Evolutionary conservation across 768 basidiomycete genomes (phyloP), one percentile per base, ranked within the genome.

Genomic region (Xerocomellus intermedius): DNA sequence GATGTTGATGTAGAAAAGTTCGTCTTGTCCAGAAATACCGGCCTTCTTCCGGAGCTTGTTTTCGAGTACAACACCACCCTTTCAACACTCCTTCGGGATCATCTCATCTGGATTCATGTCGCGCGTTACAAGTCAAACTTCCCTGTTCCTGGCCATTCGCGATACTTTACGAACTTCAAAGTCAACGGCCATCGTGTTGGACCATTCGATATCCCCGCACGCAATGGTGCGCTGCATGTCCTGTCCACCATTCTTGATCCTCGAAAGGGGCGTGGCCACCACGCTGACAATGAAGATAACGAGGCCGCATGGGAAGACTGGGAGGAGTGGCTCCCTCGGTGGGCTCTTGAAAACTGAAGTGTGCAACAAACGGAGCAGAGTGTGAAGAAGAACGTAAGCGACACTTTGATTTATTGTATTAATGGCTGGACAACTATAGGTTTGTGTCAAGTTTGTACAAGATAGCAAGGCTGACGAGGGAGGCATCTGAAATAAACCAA

Each of bases 281-380:
- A n/a, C 12, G 21, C 14, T 3, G 26, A 19, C 16, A 17, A 22
- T 35, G 32, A 43, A 49, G 32, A 26, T 4, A 26, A 32, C 21
- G 19, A 41, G 8, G 21, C 42, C 16, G 28, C 43, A 17, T 59
- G 58, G 58, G 58, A 60, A 24, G 43, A 49, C 8, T 59, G 58
- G 58, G 58, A 59, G 26, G 52, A 46, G 8, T 59, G 58, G 58
- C 52, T 59, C 26, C 58, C 58, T 16, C 58, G 38, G 35, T 59
- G 58, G 58, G 58, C 58, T 36, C 36, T 39, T 42, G 54, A 60
- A 26, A 22, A 60, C 32, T 61, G 37, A 61, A 33, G 13, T 3
- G 28, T 7, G 45, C 8, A n/a, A 22, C 0, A 9, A 14, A 9
- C 21, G 30, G 10, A 10, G 30, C 10, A 30, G 3, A 30, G 9